Base-by-base conservation (phyloP, 495 filamentous ascomycete species). In the Ramalina peruviana region DNA sequence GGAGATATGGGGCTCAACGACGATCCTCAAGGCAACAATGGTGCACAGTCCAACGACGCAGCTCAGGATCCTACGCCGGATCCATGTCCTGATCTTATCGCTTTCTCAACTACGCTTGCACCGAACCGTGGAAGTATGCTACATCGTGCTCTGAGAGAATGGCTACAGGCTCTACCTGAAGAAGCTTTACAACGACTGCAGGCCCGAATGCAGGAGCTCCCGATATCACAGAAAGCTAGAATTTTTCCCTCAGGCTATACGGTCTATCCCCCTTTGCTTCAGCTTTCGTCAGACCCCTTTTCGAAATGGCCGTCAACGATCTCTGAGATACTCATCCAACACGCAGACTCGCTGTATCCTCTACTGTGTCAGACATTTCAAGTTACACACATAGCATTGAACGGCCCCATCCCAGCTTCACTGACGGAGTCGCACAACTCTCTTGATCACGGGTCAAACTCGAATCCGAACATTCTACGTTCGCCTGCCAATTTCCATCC, bases 381-480 rank as follows among this genome's bases (percentile, higher is more conserved):
- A 7, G 66, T 82, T 6, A 86, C 83, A 0, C 82, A 88, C 56
- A 67, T 89, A 10, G 85, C 85, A 13, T 65, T 85, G 39, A 89
- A 86, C 58, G 76, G 79, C 33, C 82, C 81, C 1, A 88, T 93
- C 21, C 78, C 80, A 0, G 48, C 60, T 68, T n/a, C 62, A 55
- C 46, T 51, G 17, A 58, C 46, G 15, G 4, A 48, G 43, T 10
- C 23, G 20, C 52, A 45, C 16, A 37, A 44, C 20, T 15, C 49
- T 12, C 36, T 52, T 43, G 47, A 39, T 11, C 16, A 17, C 3
- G 41, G 40, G 16, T 6, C 36, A 47, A 26, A 30, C 23, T 12
- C 16, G 16, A 47, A 16, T 2, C 23, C 42, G 16, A 90, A 90
- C 59, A 62, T 79, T 21, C 72, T 86, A 47, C 74, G 86, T 20